These are phyloP conservation scores for Apiospora malaysiana DNA, from an alignment of 2,329 filamentous ascomycete species.

Conservation along the genomic window DNA sequence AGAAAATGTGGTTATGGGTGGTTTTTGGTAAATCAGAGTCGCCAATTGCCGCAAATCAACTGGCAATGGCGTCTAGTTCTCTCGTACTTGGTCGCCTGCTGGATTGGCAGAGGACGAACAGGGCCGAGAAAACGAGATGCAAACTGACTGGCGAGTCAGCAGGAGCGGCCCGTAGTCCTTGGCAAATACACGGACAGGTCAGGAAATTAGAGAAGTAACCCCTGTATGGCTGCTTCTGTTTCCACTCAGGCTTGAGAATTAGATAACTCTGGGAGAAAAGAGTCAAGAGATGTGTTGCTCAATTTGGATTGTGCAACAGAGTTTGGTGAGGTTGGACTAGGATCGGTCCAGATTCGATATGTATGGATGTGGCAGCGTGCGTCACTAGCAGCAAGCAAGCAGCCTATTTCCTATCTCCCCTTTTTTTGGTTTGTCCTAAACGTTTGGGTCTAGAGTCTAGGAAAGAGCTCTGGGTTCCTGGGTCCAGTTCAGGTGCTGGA, in stretches of 20 bases:
- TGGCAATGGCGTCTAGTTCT: neutral
- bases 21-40: neutral
- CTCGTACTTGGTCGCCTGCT: neutral
- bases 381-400: slow-evolving; percentile 20
- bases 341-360: slow-evolving; percentile 19
- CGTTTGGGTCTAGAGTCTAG: slow-evolving; percentile 1
- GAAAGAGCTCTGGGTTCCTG: slow-evolving; percentile 2
- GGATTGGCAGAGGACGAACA: neutral
- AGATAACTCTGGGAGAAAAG: neutral
- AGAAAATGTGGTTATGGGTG: neutral
- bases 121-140: slow-evolving; percentile 8
- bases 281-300: slow-evolving; percentile 13
- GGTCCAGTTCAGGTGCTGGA: neutral
- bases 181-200: slow-evolving; percentile 1
- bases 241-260: neutral
- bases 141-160: slow-evolving; percentile 9
- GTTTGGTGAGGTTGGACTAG: slow-evolving; percentile 16
- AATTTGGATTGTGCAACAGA: slow-evolving; percentile 13
- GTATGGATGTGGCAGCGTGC: slow-evolving; percentile 18
- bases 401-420: slow-evolving; percentile 19
- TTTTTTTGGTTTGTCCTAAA: slow-evolving; percentile 5
- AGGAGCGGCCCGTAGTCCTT: slow-evolving; percentile 3
- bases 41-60: slow-evolving; percentile 12
- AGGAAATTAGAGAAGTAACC: neutral
- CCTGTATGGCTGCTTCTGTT: neutral